Evolutionary conservation across 306 rosid species (phyloP), one percentile per base, ranked within the genome.

Genomic region (Fragaria vesca): DNA sequence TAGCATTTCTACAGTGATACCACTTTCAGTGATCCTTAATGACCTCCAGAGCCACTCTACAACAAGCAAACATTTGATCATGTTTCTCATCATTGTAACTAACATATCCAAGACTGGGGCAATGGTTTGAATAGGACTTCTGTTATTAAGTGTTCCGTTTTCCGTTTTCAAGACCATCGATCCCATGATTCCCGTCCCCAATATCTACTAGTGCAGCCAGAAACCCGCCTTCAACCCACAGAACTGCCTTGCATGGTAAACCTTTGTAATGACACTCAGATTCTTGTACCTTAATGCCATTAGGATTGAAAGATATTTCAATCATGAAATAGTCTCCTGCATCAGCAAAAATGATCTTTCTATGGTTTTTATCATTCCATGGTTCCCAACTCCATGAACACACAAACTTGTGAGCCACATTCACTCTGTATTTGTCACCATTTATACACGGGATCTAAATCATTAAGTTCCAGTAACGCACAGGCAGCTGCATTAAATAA

Each of bases 341-440:
- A 85, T 94, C 91, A 70, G 85, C 75, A 78, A 93, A 89, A 72
- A 90, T 83, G 66, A 94, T 89, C 87, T 92, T 85, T 83, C 88
- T 90, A 8, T 88, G 90, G 69, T 83, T 88, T 80, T 75, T 81
- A 61, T 55, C 69, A 79, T 76, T 90, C 78, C 79, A 91, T 8
- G 91, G 97, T 87, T 88, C 97, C 98, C 98, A 94, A 86, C 93
- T 88, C 97, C 97, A 94, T 8, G 97, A 90, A 81, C 97, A 92
- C 43, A 86, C 85, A 46, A 79, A 88, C 81, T 88, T 92, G 82
- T 62, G 77, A 81, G 83, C 78, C 21, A 92, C 78, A 89, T 71
- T 87, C 47, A 85, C 60, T 74, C 80, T 72, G 69, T 83, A 83
- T 76, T 71, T 84, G 45, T 90, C 94, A 81, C 90, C 79, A 83